Evolutionary conservation across 768 basidiomycete species (phyloP), one percentile per base, ranked within the genome.

Genomic region (Neoboletus subvelutipes): DNA sequence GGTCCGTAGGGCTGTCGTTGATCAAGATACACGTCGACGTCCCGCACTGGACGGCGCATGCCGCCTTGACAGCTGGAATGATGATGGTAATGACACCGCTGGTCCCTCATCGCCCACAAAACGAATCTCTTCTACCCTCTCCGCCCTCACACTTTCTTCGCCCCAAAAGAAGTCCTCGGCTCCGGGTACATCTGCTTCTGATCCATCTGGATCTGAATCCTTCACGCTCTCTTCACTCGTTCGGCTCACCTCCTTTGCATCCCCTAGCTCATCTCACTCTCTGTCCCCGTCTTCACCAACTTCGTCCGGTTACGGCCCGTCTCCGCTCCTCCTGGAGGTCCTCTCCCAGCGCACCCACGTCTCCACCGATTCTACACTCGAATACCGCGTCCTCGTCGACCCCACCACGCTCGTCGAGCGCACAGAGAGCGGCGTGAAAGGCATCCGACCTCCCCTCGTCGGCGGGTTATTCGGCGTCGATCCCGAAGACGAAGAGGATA

Each of bases 371-470:
- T 73, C 77, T 9, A 74, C 85, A 1, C 76, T 85, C 41, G 93
- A 96, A 70, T 94, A 92, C 62, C 87, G 93, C 1, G 74, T 95
- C 13, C 87, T 92, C 63, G 77, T 93, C 51, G 80, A 83, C 8
- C 92, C 90, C 0, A 77, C 77, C 6, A 78, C 80, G 45, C 80
- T 94, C 22, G 88, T 90, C 5, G 75, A 73, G 4, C 75, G 90
- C 0, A 81, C 86, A 13, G 85, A 85, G 61, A 79, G 78, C 0
- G 90, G 89, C 0, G 79, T 95, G 51, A 76, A 78, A 52, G 90
- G 88, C 9, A 73, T 79, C 20, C 80, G 91, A 4, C 76, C 76
- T 36, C 73, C 76, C 17, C 73, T 77, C 15, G 64, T 71, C 36
- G 74, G 57, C 62, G 81, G 70, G 1, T 9, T 71, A 12, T 71